Evolutionary conservation across 345 rosid species (phyloP).

Genomic region (Salix exigua): DNA sequence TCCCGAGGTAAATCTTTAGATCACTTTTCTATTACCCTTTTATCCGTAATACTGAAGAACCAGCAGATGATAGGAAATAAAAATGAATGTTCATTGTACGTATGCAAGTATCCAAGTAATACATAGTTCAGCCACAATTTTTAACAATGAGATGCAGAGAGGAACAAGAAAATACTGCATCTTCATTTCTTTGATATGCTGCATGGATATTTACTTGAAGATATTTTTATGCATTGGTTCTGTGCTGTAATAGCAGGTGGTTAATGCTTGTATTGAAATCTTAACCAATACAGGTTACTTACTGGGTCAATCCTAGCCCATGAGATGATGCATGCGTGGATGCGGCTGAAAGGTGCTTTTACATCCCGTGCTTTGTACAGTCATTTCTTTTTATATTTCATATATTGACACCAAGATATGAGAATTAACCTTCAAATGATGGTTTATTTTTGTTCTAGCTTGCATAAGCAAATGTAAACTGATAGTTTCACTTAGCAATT

Average conservation of each 20-base stretch:
- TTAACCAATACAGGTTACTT: slow-evolving; percentile 53
- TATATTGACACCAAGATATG: neutral
- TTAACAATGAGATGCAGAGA: neutral
- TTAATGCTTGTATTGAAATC: slow-evolving; percentile 1
- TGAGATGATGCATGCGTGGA: slow-evolving; percentile 99
- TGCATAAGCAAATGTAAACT: neutral
- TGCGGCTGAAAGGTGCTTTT: slow-evolving; percentile 73
- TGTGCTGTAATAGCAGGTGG: neutral
- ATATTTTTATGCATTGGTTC: neutral
- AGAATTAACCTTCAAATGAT: neutral
- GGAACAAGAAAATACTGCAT: neutral
- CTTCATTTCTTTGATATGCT: neutral
- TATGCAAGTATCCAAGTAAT: neutral
- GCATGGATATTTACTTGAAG: neutral
- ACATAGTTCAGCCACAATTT: neutral
- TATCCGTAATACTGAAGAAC: neutral
- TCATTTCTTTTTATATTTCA: neutral
- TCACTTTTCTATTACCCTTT: neutral
- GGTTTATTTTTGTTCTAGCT: neutral
- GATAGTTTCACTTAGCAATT: neutral
- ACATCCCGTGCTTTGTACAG: neutral
- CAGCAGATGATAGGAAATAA: neutral
- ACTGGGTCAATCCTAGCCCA: slow-evolving; percentile 97
- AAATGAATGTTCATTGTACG: neutral
- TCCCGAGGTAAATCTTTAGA: slow-evolving; percentile 60